A percentile compares a stretch with the other conserved stretches of the same genome.
Conservation (phyloP, 345 rosid species). For the Turritis glabra region DNA sequence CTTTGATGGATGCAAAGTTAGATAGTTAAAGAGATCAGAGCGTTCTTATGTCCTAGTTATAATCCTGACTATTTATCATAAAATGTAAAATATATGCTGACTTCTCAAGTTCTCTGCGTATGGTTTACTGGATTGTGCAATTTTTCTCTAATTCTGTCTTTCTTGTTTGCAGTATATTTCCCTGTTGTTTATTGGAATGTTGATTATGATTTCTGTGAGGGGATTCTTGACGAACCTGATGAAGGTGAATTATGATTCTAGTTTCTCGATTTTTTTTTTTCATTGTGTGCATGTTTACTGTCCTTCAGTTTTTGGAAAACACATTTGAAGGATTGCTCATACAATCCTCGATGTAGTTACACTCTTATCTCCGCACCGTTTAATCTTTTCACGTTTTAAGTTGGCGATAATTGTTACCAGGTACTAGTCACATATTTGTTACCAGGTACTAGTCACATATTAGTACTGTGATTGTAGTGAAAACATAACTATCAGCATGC, state of each 20-base stretch:
- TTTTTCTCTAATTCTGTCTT: constrained; percentile 11
- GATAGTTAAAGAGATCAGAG: background rate
- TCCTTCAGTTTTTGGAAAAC: background rate
- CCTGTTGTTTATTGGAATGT: constrained; percentile 85
- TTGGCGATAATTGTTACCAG: background rate
- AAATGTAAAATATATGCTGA: background rate
- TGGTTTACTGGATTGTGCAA: background rate
- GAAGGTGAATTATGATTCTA: constrained; percentile 60
- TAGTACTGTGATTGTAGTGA: background rate
- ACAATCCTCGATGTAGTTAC: background rate
- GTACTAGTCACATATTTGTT: background rate
- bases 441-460: background rate
- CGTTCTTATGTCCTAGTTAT: background rate
- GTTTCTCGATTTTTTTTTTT: background rate
- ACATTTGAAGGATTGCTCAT: background rate
- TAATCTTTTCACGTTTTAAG: background rate
- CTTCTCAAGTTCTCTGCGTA: background rate
- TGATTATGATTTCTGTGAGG: constrained; percentile 88
- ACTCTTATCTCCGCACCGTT: background rate
- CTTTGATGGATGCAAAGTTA: constrained; percentile 18
- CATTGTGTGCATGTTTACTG: background rate
- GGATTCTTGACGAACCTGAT: constrained; percentile 89
- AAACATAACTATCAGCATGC: background rate
- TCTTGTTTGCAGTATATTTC: constrained; percentile 77
- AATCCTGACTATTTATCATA: background rate